Conservation (phyloP, 768 basidiomycete species). For the Ramaria sp. region DNA sequence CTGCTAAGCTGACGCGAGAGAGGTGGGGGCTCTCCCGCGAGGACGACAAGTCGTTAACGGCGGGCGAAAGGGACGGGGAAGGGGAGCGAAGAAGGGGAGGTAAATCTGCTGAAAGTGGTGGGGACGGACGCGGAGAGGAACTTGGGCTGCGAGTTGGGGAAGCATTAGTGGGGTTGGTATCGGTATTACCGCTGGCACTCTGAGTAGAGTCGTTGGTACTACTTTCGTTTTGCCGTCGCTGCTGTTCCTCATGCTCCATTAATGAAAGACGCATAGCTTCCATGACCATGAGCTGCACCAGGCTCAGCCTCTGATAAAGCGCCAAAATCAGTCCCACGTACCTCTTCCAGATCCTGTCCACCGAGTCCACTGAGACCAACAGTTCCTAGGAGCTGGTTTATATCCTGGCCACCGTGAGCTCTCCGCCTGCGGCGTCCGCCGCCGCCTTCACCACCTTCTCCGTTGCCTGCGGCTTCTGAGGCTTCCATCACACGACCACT, state of each 20-base stretch:
- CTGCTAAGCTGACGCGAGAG: not conserved
- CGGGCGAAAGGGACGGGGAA: not conserved
- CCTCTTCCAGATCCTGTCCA: slow-evolving; percentile 91
- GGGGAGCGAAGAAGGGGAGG: not conserved
- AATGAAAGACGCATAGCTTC: slow-evolving; percentile 96
- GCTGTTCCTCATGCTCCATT: slow-evolving; percentile 90
- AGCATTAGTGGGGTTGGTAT: slow-evolving; percentile 16
- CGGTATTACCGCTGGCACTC: slow-evolving; percentile 17
- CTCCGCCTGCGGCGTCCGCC: slow-evolving; percentile 41
- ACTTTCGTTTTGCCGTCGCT: slow-evolving; percentile 30
- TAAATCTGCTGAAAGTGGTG: not conserved
- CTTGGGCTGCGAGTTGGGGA: not conserved
- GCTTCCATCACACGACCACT: slow-evolving; percentile 51
- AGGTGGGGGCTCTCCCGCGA: not conserved
- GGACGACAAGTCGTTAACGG: not conserved
- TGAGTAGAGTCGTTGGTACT: slow-evolving; percentile 19
- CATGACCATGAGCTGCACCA: slow-evolving; percentile 84
- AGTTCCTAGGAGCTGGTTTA: slow-evolving; percentile 47
- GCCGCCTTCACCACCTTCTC: slow-evolving; percentile 30
- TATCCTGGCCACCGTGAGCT: slow-evolving; percentile 35
- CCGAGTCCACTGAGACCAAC: slow-evolving; percentile 69
- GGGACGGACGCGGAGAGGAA: not conserved
- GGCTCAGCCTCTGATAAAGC: not conserved
- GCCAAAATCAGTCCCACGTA: slow-evolving; percentile 26
- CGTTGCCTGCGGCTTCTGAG: slow-evolving; percentile 38